Evolutionary conservation across 129 eudicot species (phyloP).

Genomic region (Flaveria brownii): DNA sequence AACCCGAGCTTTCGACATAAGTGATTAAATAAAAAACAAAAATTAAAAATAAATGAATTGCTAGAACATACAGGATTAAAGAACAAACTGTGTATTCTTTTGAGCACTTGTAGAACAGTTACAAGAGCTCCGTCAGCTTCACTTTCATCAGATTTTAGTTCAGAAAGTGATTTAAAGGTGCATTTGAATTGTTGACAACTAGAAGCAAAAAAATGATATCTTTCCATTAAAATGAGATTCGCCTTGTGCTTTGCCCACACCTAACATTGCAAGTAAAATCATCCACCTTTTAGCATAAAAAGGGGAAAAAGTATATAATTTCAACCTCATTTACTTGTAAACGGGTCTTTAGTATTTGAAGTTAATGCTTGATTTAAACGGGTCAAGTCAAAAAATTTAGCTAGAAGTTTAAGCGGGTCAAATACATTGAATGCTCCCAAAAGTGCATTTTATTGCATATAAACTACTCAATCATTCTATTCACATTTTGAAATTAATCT

Average conservation of each 20-base stretch:
- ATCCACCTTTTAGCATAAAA: background rate
- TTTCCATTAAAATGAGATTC: slow-evolving; percentile 73
- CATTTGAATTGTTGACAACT: slow-evolving; percentile 64
- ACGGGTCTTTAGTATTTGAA: background rate
- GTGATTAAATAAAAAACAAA: background rate
- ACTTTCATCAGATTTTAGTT: slow-evolving; percentile 71
- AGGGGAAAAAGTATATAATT: background rate
- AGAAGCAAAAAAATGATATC: slow-evolving; percentile 79
- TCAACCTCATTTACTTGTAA: no score
- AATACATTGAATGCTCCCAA: background rate
- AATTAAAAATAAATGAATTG: background rate
- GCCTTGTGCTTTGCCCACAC: slow-evolving; percentile 78
- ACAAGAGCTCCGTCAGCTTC: slow-evolving; percentile 77
- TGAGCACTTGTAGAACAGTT: slow-evolving; percentile 61
- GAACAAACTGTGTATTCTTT: slow-evolving; percentile 58
- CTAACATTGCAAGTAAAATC: slow-evolving; percentile 31
- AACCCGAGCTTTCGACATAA: background rate
- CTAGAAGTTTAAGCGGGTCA: background rate
- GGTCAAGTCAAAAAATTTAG: background rate
- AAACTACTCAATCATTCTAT: background rate
- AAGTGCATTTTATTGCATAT: background rate
- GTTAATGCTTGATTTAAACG: background rate
- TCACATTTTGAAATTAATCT: background rate
- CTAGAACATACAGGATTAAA: slow-evolving; percentile 50
- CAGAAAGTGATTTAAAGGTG: slow-evolving; percentile 59